phyloP scores from a whole-genome alignment of 768 basidiomycete genomes.

The Kwoniella pini region DNA sequence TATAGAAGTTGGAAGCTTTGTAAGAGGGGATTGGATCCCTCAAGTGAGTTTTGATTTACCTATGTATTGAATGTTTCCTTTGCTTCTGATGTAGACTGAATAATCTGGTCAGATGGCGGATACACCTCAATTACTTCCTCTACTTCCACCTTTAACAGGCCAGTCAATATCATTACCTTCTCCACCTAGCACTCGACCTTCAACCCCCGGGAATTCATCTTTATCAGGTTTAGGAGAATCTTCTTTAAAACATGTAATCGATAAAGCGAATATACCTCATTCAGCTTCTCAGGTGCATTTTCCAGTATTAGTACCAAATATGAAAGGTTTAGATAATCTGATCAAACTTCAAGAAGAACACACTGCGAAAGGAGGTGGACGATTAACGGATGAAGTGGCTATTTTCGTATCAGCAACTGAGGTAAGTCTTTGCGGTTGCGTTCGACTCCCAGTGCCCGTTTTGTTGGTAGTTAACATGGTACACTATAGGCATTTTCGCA shows the following conservation, averaged over 20 bases:
- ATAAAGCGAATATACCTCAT: conserved; percentile 3
- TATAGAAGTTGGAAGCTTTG: conserved; percentile 86
- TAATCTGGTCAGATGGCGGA: conserved; percentile 73
- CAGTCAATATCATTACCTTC: conserved; percentile 7
- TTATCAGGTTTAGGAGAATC: background rate
- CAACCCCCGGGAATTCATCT: background rate
- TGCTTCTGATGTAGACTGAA: too few relatives aligned
- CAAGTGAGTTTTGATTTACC: conserved; percentile 61
- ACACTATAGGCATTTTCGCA: conserved; percentile 63
- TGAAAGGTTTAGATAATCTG: conserved; percentile 72
- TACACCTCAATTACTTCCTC: conserved; percentile 68
- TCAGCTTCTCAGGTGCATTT: conserved; percentile 61
- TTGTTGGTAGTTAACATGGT: background rate
- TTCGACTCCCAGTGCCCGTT: too few relatives aligned
- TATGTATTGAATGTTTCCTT: background rate
- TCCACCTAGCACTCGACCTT: conserved; percentile 56
- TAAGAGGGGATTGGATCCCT: conserved; percentile 90
- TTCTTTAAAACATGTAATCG: conserved; percentile 1
- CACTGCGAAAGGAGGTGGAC: conserved; percentile 51
- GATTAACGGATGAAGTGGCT: conserved; percentile 76
- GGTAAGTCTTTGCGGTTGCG: conserved; percentile 21
- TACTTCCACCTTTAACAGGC: conserved; percentile 21
- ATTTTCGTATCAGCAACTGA: conserved; percentile 89
- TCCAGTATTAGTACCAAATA: conserved; percentile 79
- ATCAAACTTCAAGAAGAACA: conserved; percentile 62